These are phyloP conservation scores for Alternaria arborescens DNA, from an alignment of 2,329 filamentous ascomycete species.

Conservation along the genomic window DNA sequence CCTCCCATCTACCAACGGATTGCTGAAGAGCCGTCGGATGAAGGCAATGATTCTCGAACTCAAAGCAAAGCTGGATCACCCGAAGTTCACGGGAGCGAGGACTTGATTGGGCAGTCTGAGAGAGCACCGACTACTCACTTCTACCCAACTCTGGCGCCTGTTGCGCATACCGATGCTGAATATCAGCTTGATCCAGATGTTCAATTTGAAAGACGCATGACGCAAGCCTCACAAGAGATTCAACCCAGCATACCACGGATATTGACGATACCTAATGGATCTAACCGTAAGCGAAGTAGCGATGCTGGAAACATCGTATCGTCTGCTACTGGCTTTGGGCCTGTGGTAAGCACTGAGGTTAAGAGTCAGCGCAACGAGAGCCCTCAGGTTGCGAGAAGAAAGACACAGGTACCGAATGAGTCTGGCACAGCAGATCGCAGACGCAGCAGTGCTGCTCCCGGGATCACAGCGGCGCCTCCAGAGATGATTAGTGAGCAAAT, in stretches of 20 bases:
- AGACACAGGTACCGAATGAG: background rate
- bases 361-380: background rate
- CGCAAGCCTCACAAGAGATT: background rate
- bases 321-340: conserved; percentile 14
- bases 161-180: background rate
- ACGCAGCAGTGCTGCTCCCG: background rate
- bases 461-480: conserved; percentile 22
- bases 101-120: background rate
- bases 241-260: conserved; percentile 12
- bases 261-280: conserved; percentile 7
- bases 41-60: background rate
- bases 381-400: background rate
- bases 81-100: background rate
- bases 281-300: conserved; percentile 11
- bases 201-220: background rate
- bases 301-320: conserved; percentile 16
- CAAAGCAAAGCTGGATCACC: background rate
- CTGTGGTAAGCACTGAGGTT: background rate
- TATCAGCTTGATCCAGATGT: background rate
- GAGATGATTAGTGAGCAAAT: conserved; percentile 2
- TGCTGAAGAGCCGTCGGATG: background rate
- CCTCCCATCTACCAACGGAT: background rate
- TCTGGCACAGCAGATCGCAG: background rate
- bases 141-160: conserved; percentile 15
- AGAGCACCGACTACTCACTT: conserved; percentile 15